Base-by-base conservation (phyloP, 768 basidiomycete genomes). In the Candolleomyces efflorescens region DNA sequence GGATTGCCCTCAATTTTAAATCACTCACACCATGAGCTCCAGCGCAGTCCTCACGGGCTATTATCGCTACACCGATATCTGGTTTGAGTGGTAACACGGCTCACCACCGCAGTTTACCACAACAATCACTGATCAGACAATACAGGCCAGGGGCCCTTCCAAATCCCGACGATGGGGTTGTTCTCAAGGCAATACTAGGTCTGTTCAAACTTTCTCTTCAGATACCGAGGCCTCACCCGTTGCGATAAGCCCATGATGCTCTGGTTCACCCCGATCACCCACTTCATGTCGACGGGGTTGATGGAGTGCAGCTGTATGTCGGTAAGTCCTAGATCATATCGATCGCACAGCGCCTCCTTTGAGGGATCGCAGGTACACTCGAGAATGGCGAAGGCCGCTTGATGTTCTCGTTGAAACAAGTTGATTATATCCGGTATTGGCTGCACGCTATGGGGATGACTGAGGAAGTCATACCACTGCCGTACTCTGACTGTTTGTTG, bases 351-450 rank as follows among this genome's bases (percentile, higher is more conserved):
- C 32, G 17, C 50, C 44, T 48, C 43, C 22, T 27, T 49, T 1
- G 32, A 32, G 32, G 32, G 32, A 32, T 32, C 5, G 32, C 50
- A 88, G 88, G 85, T 9, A 90, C 85, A 0, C 78, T 91, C 54
- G 73, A 76, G 24, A 86, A 80, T 50, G 90, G 89, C 60, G 87
- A 92, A 70, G 79, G 84, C 5, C 83, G 92, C n/a, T 78, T 94
- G 24, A 73, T 93, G 51, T 91, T 90, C 67, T 89, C 92, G 23
- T 90, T 87, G 15, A 84, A 84, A 5, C 92, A 94, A 71, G 81
- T 93, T 61, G 91, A 94, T 68, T 94, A 92, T 69, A 69, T 89
- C 18, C 78, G 90, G 53, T 92, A 93, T 69, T 94, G 88, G 87
- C 78, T 94, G 53, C 82, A 90, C 65, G 83, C 85, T 1, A 85